Percentiles rank a stretch among this genome's conserved stretches.
phyloP scores from a whole-genome alignment of 345 rosid genomes.

The Brassica rapa region DNA sequence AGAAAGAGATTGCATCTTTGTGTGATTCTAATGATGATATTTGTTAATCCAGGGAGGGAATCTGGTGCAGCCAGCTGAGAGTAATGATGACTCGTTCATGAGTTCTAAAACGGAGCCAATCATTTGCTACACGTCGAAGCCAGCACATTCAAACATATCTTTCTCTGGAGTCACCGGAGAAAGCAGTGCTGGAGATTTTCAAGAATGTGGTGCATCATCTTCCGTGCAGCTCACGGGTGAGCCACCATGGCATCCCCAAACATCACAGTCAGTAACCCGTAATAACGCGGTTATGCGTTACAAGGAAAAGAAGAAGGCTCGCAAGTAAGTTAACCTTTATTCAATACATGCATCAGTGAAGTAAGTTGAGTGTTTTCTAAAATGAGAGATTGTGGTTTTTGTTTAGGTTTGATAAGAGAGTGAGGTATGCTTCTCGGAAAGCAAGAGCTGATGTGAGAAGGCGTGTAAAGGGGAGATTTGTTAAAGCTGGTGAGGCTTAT shows the following conservation, averaged over 20 bases:
- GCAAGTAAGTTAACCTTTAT: slow-evolving; percentile 62
- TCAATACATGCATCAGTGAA: background rate
- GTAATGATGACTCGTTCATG: slow-evolving; percentile 85
- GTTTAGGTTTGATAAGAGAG: slow-evolving; percentile 88
- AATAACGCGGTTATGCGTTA: slow-evolving; percentile 89
- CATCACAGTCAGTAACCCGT: slow-evolving; percentile 61
- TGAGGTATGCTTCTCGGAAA: slow-evolving; percentile 95
- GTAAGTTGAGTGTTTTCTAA: background rate
- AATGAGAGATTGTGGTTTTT: background rate
- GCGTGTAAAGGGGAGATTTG: slow-evolving; percentile 95
- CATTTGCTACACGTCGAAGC: slow-evolving; percentile 57
- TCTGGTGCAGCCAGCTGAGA: slow-evolving; percentile 62
- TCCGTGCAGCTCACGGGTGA: slow-evolving; percentile 74
- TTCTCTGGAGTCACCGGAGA: slow-evolving; percentile 94
- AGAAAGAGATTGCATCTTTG: background rate
- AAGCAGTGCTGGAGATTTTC: slow-evolving; percentile 74
- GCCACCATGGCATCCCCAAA: slow-evolving; percentile 86
- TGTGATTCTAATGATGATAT: slow-evolving; percentile 15
- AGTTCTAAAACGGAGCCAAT: slow-evolving; percentile 89
- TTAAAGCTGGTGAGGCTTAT: slow-evolving; percentile 94
- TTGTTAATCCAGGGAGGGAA: slow-evolving; percentile 45
- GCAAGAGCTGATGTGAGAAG: slow-evolving; percentile 97
- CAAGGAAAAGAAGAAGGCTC: slow-evolving; percentile 92
- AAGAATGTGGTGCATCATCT: slow-evolving; percentile 87
- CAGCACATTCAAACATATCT: slow-evolving; percentile 69